Conservation (phyloP, 208 protist species). For the Leishmania gerbilli region DNA sequence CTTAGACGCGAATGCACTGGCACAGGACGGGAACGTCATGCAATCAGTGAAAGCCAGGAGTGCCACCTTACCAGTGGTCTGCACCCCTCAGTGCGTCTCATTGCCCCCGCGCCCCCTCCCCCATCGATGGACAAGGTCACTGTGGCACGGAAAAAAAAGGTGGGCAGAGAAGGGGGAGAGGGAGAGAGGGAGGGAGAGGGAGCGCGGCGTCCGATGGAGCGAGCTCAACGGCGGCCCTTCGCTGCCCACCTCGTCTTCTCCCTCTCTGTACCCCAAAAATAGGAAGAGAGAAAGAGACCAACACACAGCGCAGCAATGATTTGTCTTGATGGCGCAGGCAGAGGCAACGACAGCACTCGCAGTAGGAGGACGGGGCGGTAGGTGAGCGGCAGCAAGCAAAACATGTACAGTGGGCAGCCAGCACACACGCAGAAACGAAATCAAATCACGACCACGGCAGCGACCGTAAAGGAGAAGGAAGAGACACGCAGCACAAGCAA, state of each 20-base stretch:
- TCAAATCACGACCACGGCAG: not conserved
- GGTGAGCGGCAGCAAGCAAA: not conserved
- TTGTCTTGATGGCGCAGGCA: not conserved
- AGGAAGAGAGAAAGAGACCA: not conserved
- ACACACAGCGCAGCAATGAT: not conserved
- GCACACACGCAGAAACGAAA: not conserved
- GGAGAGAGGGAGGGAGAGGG: not conserved
- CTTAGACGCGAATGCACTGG: not conserved
- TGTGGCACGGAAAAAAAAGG: not conserved
- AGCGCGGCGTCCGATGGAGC: not conserved
- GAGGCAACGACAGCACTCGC: not conserved
- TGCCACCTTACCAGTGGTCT: not conserved
- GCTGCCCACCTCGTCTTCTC: not conserved
- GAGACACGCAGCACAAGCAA: not conserved
- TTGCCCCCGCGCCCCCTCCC: not conserved
- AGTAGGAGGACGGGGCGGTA: not conserved
- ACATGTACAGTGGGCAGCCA: not conserved
- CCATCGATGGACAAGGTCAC: not conserved
- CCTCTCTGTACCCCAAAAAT: not conserved
- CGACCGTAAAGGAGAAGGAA: not conserved
- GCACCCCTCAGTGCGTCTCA: not conserved
- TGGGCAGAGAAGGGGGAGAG: not conserved
- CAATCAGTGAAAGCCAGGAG: not conserved
- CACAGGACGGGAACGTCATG: not conserved
- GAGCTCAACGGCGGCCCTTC: not conserved